phyloP scores from a whole-genome alignment of 1,139 yeast genomes.

The Torulaspora globosa region DNA sequence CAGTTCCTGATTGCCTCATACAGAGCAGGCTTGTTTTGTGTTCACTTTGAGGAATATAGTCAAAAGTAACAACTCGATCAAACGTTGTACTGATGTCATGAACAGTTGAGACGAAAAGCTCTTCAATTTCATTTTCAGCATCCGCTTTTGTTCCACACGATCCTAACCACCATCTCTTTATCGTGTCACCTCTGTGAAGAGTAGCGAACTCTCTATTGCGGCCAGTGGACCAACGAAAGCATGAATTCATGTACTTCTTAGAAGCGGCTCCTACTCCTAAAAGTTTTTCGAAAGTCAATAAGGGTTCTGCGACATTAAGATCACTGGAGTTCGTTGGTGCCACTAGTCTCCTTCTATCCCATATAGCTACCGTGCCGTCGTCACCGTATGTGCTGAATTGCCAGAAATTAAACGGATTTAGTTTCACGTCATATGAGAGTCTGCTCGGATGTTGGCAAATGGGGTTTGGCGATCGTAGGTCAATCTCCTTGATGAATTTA shows the following conservation, averaged over 20 bases:
- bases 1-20: slow-evolving; percentile 85
- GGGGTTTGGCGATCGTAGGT: slow-evolving; percentile 65
- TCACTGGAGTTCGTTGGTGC: slow-evolving; percentile 27
- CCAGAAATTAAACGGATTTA: slow-evolving; percentile 63
- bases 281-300: slow-evolving; percentile 61
- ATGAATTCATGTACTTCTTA: slow-evolving; percentile 56
- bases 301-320: slow-evolving; percentile 44
- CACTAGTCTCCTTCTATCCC: slow-evolving; percentile 74
- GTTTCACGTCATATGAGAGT: slow-evolving; percentile 61
- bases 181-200: slow-evolving; percentile 69
- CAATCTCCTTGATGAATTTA: slow-evolving; percentile 74
- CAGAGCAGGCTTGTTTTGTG: slow-evolving; percentile 57
- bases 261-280: slow-evolving; percentile 54
- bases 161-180: slow-evolving; percentile 81
- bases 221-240: slow-evolving; percentile 67
- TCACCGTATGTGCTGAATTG: slow-evolving; percentile 74
- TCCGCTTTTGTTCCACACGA: slow-evolving; percentile 26
- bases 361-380: slow-evolving; percentile 77
- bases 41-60: slow-evolving; percentile 61
- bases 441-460: slow-evolving; percentile 72
- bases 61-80: slow-evolving; percentile 81
- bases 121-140: slow-evolving; percentile 38
- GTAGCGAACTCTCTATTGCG: slow-evolving; percentile 75
- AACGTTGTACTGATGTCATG: slow-evolving; percentile 70
- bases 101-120: slow-evolving; percentile 71